Base-by-base conservation (phyloP, 257 asterid genomes). In the Cynanchum wilfordii region DNA sequence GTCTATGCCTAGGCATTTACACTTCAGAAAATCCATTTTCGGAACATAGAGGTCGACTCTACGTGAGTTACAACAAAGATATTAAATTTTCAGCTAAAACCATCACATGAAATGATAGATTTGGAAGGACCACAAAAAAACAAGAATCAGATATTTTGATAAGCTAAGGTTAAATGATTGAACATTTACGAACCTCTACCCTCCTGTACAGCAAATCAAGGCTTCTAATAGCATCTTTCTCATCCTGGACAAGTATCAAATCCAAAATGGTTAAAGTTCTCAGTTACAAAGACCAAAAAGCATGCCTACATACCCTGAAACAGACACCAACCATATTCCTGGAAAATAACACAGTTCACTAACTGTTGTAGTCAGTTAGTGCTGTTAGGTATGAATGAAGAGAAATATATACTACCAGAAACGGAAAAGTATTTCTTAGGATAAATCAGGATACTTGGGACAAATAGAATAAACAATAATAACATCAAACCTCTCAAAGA, bases 191-290 rank as follows among this genome's bases (percentile, higher is more conserved):
- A 81, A 89, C 99, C 97, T 94, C 99, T 44, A 91, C 90, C 80
- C 99, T 86, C 84, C 97, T 83, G 89, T 91, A 94, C 86, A 94
- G 81, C 82, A 94, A 97, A 84, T 91, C 96, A 69, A 94, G 99
- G 74, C 97, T 91, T 84, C 99, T 85, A 75, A 94, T 47, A 42
- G 96, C 99, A 81, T 94, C 99, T 78, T 89, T 91, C 77, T 94
- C 99, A 56, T 91, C 99, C 99, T 94, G 92, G 42, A 71, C 54
- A 56, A 69, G 4, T 19, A 59, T 36, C 59, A 20, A 44, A 29
- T 40, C 29, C 27, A 58, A 25, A 54, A 44, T 40, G 51, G 11
- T 60, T 17, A 65, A 70, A 29, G 36, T 66, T 67, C 36, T 33
- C 38, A 71, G 67, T 63, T 63, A 36, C 38, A 42, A 56, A 66